Conservation (phyloP, 176 grass and related monocot species). For the Zoysia japonica region DNA sequence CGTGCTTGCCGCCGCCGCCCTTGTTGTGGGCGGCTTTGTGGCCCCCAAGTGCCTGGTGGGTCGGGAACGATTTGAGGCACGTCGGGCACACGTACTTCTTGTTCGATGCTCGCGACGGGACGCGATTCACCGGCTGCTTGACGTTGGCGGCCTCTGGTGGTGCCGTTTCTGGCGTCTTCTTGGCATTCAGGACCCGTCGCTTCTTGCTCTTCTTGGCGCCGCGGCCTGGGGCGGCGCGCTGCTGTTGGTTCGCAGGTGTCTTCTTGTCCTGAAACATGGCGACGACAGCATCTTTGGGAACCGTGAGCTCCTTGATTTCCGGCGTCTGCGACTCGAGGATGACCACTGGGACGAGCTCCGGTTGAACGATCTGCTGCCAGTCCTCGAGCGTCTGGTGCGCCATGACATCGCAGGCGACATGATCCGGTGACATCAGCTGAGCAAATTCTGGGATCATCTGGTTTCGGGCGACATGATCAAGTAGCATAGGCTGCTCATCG, state of each 20-base stretch:
- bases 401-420: not conserved
- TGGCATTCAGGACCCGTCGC: not conserved
- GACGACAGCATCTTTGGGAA: not conserved
- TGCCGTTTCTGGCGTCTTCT: not conserved
- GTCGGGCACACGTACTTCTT: slow-evolving; percentile 24
- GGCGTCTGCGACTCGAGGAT: not conserved
- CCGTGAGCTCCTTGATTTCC: not conserved
- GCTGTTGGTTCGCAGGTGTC: not conserved
- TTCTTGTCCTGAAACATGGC: not conserved
- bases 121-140: slow-evolving; percentile 9
- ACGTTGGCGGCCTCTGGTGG: not conserved
- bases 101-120: slow-evolving; percentile 41
- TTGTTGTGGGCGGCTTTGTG: slow-evolving; percentile 39
- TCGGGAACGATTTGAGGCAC: slow-evolving; percentile 41
- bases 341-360: slow-evolving; percentile 18
- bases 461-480: not conserved
- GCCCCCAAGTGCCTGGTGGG: slow-evolving; percentile 53
- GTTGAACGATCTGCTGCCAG: not conserved
- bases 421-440: not conserved
- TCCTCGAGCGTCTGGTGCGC: not conserved
- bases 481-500: slow-evolving; percentile 8
- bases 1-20: not conserved
- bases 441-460: not conserved
- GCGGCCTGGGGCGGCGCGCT: not conserved
- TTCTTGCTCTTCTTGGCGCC: slow-evolving; percentile 21